Evolutionary conservation across 2,329 filamentous ascomycete species (phyloP), one percentile per base, ranked within the genome.

Genomic region (Pseudogymnoascus sp.): DNA sequence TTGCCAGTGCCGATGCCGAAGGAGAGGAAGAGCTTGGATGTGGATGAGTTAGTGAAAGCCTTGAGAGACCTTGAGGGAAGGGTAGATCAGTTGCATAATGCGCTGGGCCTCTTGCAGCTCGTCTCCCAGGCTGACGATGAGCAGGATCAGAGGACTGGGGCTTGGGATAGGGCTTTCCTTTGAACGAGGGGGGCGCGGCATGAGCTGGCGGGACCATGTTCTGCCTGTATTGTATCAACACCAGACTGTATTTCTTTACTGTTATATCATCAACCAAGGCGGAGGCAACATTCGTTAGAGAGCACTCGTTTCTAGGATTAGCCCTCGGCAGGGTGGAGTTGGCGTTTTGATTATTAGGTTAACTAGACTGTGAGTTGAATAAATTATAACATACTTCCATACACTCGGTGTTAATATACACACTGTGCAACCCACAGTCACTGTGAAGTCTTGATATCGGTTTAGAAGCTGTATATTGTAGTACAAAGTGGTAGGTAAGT

Each of bases 301-400:
- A 70, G 1, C 71, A 74, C 2, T 78, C 77, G 1, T 78, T 77
- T 0, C 70, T 79, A 2, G 64, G 70, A 11, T 79, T 72, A 64
- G 73, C 73, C 0, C 74, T 76, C 36, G 68, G 67, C 1, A 63
- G 63, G 2, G 11, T 28, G 47, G 28, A 33, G 7, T n/a, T 53
- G 47, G 47, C 28, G 47, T 53, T 53, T 53, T 53, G 28, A 53
- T 53, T 53, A 53, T 9, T 15, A 14, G 14, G 28, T 53, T 33
- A 53, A 28, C 15, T 53, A 20, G 47, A 53, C 18, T 6, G 20
- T 35, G 25, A 50, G 39, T 43, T 25, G 14, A 15, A 28, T 47
- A 4, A 47, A 6, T 28, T 53, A 20, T 50, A 50, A 9, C 28
- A 20, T 53, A 53, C 28, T 33, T 53, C 11, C n/a, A 50, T 15